Evolutionary conservation across 495 filamentous ascomycete genomes (phyloP), one percentile per base, ranked within the genome.

Genomic region (Ramalina intermedia): DNA sequence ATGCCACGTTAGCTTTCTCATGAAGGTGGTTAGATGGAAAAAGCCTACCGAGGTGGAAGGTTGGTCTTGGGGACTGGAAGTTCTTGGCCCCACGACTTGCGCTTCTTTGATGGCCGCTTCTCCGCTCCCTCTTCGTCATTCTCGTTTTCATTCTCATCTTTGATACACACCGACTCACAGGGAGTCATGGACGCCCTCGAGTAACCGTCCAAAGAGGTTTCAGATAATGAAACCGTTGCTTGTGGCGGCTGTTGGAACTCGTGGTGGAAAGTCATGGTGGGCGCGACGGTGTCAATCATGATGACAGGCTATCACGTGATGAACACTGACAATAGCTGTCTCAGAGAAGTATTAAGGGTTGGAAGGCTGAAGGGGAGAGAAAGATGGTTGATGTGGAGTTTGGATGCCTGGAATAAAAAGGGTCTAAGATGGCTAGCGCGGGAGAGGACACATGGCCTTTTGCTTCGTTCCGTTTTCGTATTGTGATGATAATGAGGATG

Each of bases 41-140:
- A 17, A 14, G 62, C 75, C 61, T 83, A 90, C 85, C 90, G 80
- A 49, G 91, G 91, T 55, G 91, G 91, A 24, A 98, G 76, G 57
- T 93, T 94, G 37, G 91, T 98, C 75, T 91, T 98, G 18, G 91
- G 91, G 57, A 86, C 85, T 21, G 91, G 91, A 41, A 98, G 80
- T 68, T 93, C 84, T 68, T 98, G 91, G 55, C 91, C 91, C 91
- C 91, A 98, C 50, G 90, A 95, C 72, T 96, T 98, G 64, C 91
- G 75, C 76, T 98, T 98, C 80, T 96, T 96, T 37, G 73, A 66
- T 2, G 81, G 78, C 71, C 85, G 93, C 74, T 83, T 87, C 56
- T 87, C 81, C 12, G 7, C 29, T 11, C 29, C 29, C 5, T 50
- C 53, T 24, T 69, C 73, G 6, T 49, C 26, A 42, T 65, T 62